phyloP scores from a whole-genome alignment of 306 rosid species.

The Arachis hypogaea region DNA sequence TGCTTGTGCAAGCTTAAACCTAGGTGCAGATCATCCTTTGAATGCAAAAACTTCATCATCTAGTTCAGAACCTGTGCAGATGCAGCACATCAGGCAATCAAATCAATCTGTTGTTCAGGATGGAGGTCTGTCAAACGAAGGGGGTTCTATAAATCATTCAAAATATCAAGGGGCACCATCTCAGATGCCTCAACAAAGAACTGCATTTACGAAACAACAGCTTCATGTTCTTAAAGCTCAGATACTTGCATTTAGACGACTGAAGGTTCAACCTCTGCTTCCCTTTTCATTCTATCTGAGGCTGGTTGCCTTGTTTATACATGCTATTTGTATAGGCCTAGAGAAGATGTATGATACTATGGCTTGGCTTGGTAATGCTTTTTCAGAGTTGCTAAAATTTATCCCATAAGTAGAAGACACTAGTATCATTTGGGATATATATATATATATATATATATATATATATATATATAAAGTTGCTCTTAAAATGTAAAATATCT shows the following conservation, averaged over 20 bases:
- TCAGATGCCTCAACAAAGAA: constrained; percentile 61
- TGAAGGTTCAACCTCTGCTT: constrained; percentile 67
- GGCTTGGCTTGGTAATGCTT: too few relatives aligned
- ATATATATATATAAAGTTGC: too few relatives aligned
- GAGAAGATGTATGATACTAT: constrained; percentile 26
- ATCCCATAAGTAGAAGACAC: too few relatives aligned
- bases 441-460: too few relatives aligned
- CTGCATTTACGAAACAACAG: constrained; percentile 85
- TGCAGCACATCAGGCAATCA: constrained; percentile 60
- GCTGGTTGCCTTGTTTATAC: not conserved
- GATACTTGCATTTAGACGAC: constrained; percentile 92
- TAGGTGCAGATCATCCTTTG: constrained; percentile 59
- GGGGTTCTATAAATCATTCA: constrained; percentile 52
- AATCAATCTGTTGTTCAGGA: constrained; percentile 71
- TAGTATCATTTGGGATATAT: too few relatives aligned
- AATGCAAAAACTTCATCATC: constrained; percentile 52
- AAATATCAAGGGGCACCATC: constrained; percentile 60
- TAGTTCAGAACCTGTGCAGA: constrained; percentile 61
- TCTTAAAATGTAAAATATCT: too few relatives aligned
- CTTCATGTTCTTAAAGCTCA: constrained; percentile 97
- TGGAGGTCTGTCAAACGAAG: constrained; percentile 60
- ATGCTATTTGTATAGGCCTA: constrained; percentile 24
- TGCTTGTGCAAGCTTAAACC: constrained; percentile 59
- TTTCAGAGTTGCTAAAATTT: too few relatives aligned
- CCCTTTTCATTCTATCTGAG: constrained; percentile 26